Conservation (phyloP, 2,329 filamentous ascomycete species). For the Zymoseptoria pseudotritici region DNA sequence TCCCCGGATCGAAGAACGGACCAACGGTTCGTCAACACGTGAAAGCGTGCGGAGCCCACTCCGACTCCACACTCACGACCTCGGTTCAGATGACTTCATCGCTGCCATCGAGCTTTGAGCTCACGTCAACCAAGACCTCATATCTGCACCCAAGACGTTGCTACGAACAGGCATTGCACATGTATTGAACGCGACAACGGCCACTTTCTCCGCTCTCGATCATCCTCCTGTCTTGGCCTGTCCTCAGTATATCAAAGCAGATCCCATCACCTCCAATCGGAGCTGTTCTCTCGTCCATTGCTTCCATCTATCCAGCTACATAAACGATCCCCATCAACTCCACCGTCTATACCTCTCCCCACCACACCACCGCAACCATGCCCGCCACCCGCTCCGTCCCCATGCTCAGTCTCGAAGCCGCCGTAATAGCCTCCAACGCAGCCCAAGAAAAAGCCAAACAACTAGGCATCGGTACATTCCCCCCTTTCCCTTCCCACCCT, state of each 20-base stretch:
- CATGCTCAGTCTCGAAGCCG: conserved; percentile 30
- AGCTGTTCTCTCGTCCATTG: neutral
- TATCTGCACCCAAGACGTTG: neutral
- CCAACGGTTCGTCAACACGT: neutral
- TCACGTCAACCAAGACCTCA: neutral
- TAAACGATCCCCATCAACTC: neutral
- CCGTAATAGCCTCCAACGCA: conserved; percentile 27
- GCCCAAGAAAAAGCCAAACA: conserved; percentile 31
- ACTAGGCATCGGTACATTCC: conserved; percentile 29
- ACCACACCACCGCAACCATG: conserved; percentile 7
- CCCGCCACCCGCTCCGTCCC: conserved; percentile 27
- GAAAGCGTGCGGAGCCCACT: neutral
- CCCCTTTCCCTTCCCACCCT: neutral
- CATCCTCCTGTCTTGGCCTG: neutral
- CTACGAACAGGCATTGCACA: neutral
- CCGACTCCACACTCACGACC: neutral
- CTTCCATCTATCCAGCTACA: neutral
- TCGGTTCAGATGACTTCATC: neutral
- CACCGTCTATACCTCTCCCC: neutral
- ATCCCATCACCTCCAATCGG: neutral
- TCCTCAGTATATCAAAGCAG: neutral
- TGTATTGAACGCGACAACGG: neutral
- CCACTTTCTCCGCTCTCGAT: neutral
- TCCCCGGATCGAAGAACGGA: neutral
- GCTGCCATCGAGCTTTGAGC: neutral